phyloP scores from a whole-genome alignment of 2,329 filamentous ascomycete genomes.

The Pestalotiopsis sp. region DNA sequence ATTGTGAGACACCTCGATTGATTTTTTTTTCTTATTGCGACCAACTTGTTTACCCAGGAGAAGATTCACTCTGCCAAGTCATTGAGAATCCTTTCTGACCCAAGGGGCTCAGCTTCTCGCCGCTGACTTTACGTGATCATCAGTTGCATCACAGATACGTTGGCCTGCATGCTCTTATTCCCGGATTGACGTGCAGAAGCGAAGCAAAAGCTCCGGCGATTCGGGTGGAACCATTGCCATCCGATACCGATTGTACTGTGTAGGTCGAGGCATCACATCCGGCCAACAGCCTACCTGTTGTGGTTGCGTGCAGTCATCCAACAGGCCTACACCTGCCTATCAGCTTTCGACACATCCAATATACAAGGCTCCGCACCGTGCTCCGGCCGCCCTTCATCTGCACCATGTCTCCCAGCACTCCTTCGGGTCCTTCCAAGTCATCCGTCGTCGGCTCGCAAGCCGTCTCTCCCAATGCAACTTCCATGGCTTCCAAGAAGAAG shows the following conservation, averaged over 20 bases:
- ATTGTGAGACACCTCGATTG: not conserved
- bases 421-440: not conserved
- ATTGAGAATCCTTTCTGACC: not conserved
- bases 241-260: not conserved
- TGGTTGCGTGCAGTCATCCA: not conserved
- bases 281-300: not conserved
- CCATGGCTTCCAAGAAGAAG: constrained; percentile 64
- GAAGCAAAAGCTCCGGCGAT: not conserved
- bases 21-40: not conserved
- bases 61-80: not conserved
- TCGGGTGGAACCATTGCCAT: not conserved
- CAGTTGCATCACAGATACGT: not conserved
- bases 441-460: not conserved
- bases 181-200: not conserved
- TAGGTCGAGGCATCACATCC: not conserved
- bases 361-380: not conserved
- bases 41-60: not conserved
- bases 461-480: constrained; percentile 16
- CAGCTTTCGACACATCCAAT: constrained; percentile 8
- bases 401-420: not conserved
- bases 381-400: not conserved
- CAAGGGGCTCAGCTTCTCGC: not conserved
- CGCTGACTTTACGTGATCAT: not conserved
- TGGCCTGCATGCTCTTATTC: not conserved
- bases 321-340: not conserved